Evolutionary conservation across 495 filamentous ascomycete species (phyloP).

Genomic region (Penicillium goetzii): DNA sequence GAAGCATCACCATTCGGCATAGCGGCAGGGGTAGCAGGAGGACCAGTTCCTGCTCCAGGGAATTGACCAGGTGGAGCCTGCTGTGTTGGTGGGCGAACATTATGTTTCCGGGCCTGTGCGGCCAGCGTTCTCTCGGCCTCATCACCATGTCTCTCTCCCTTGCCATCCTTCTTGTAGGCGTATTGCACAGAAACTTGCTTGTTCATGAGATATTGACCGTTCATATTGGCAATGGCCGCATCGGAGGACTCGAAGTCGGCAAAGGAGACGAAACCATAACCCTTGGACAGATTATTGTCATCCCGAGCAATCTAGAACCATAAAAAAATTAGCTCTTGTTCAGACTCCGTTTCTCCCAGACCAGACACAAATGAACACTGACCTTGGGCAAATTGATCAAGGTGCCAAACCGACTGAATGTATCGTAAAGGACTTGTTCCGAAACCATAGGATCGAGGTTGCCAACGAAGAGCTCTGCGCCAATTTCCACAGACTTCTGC

Average conservation of each 20-base stretch:
- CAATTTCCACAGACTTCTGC: conserved; percentile 93
- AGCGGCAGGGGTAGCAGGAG: conserved; percentile 51
- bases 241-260: conserved; percentile 94
- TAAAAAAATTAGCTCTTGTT: conserved; percentile 11
- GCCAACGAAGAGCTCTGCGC: conserved; percentile 95
- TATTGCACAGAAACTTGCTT: conserved; percentile 96
- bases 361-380: neutral
- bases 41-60: conserved; percentile 36
- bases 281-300: conserved; percentile 87
- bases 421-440: conserved; percentile 96
- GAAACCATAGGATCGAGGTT: conserved; percentile 95
- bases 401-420: conserved; percentile 90
- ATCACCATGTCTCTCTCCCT: conserved; percentile 95
- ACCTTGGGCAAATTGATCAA: conserved; percentile 83
- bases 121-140: conserved; percentile 92
- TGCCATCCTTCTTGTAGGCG: conserved; percentile 99
- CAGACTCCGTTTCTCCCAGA: neutral
- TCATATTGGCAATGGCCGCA: conserved; percentile 88
- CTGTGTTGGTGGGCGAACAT: conserved; percentile 74
- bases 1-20: conserved; percentile 60
- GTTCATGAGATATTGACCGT: conserved; percentile 96
- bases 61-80: conserved; percentile 53
- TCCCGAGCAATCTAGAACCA: conserved; percentile 78
- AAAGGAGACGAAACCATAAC: conserved; percentile 96
- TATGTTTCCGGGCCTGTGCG: conserved; percentile 90